Evolutionary conservation across 805 yeast species (phyloP).

Genomic region (Yamadazyma phyllophila): DNA sequence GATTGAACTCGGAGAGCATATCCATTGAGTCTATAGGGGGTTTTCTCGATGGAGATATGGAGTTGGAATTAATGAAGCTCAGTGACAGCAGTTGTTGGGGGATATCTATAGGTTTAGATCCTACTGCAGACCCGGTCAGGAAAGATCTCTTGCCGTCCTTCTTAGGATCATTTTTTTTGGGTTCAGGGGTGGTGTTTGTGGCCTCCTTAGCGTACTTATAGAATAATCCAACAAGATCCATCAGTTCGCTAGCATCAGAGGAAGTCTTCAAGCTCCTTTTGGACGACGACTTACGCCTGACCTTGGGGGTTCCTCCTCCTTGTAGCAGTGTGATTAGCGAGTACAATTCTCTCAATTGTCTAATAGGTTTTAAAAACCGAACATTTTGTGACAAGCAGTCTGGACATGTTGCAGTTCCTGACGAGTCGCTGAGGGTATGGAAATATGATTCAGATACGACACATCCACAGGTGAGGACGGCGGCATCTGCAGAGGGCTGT

Average conservation of each 20-base stretch:
- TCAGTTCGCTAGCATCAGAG: slow-evolving; percentile 16
- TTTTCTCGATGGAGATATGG: slow-evolving; percentile 17
- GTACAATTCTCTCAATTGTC: slow-evolving; percentile 35
- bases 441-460: slow-evolving; percentile 34
- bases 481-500: slow-evolving; percentile 28
- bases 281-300: slow-evolving; percentile 22
- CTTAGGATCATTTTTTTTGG: too few relatives aligned
- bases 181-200: neutral
- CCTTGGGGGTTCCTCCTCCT: neutral
- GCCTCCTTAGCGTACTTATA: slow-evolving; percentile 43
- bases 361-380: slow-evolving; percentile 24
- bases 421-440: slow-evolving; percentile 7
- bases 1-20: slow-evolving; percentile 1
- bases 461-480: slow-evolving; percentile 43
- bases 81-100: neutral
- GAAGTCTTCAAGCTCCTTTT: slow-evolving; percentile 17
- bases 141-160: too few relatives aligned
- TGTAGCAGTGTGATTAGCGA: slow-evolving; percentile 17
- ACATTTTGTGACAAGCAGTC: slow-evolving; percentile 18
- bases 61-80: slow-evolving; percentile 9
- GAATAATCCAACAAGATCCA: slow-evolving; percentile 36
- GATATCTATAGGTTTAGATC: slow-evolving; percentile 8
- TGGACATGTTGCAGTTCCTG: slow-evolving; percentile 21
- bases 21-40: neutral
- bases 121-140: too few relatives aligned